Evolutionary conservation across 768 basidiomycete genomes (phyloP).

Genomic region (Naganishia randhawae): DNA sequence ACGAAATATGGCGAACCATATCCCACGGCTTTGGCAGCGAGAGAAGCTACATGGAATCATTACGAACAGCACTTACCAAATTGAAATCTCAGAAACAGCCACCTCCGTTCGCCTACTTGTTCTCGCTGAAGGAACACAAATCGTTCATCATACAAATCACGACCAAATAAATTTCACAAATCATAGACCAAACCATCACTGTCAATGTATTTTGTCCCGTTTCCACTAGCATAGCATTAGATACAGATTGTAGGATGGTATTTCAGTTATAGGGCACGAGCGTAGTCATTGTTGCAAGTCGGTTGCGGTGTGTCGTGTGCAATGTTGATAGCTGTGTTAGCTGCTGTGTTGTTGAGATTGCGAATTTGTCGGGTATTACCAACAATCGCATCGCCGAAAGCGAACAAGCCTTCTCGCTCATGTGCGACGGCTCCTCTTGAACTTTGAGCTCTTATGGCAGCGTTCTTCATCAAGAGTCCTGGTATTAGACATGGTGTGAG

Average conservation of each 20-base stretch:
- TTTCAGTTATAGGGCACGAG: no score
- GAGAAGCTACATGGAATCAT: constrained; percentile 7
- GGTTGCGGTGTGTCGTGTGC: no score
- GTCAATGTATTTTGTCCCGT: not conserved
- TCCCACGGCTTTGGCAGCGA: constrained; percentile 12
- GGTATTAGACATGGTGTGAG: no score
- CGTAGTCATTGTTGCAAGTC: no score
- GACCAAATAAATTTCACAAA: not conserved
- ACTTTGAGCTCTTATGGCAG: not conserved
- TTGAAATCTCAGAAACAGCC: not conserved
- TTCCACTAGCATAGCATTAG: not conserved
- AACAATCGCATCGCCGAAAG: not conserved
- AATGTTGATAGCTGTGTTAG: no score
- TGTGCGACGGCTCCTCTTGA: not conserved
- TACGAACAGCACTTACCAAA: constrained; percentile 6
- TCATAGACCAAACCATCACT: not conserved
- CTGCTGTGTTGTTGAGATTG: no score
- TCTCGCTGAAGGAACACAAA: constrained; percentile 22
- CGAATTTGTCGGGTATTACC: no score
- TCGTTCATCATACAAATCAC: not conserved
- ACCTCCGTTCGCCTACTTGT: constrained; percentile 19
- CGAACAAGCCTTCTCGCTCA: not conserved
- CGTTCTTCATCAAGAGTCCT: not conserved
- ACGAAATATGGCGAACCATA: constrained; percentile 40
- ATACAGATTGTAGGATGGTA: not conserved